Evolutionary conservation across 1,284 basidiomycete genomes (phyloP), one percentile per base, ranked within the genome.

Genomic region (Xanthoconium separans): DNA sequence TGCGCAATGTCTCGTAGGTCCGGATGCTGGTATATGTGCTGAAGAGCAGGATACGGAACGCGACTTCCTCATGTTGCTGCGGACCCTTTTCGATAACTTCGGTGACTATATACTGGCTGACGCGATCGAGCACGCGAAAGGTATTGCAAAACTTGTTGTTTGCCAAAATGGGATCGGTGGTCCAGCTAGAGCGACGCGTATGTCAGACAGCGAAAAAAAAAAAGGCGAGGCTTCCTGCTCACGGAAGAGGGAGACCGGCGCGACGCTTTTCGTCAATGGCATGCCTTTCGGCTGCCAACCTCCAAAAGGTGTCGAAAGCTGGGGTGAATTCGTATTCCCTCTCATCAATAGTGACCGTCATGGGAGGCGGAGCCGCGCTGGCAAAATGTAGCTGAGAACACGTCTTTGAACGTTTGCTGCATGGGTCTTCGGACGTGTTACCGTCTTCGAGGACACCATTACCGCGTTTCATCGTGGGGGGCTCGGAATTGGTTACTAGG

Each of bases 1-100:
- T 50, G 42, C 71, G 69, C 22, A 88, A 67, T n/a, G 77, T 69
- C 61, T 84, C 75, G 74, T 81, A 88, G 6, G 85, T 88, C 51
- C 77, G 75, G 47, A 82, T 80, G 51, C 70, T 78, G 50, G 81
- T 84, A 68, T 84, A 88, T 6, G 72, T 72, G 57, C 81, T 80
- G 72, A 83, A 88, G 13, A 88, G 71, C 27, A 84, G 54, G 44
- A 86, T 73, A 22, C 85, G 81, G 59, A 87, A 87, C 16, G 78
- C 72, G 49, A 85, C 62, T 63, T 87, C 85, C 5, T 67, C 66
- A 9, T 72, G 75, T 15, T 72, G 65, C 61, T 84, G 82, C 1
- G 79, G 71, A 7, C 85, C 85, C 58, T 80, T 82, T 61, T 84
- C 78, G 55, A 87, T 80, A 41, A 87, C 82, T 44, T 84, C 75